phyloP scores from a whole-genome alignment of 176 grass and related monocot genomes.

The Eragrostis curvula region DNA sequence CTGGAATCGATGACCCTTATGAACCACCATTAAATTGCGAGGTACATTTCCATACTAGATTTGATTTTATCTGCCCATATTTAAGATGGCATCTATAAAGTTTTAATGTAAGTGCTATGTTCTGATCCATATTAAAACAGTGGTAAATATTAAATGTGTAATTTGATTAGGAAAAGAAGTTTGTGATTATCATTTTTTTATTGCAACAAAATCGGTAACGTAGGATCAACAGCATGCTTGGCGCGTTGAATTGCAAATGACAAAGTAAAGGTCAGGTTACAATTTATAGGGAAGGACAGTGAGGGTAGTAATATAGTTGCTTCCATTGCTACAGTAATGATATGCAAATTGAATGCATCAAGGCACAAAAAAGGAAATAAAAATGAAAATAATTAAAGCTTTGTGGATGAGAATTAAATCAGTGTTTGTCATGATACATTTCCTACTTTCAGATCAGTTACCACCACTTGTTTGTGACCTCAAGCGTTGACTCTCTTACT shows the following conservation, averaged over 20 bases:
- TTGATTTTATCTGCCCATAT: constrained; percentile 22
- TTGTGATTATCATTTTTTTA: constrained; percentile 7
- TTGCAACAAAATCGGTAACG: neutral
- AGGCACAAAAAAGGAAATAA: too few relatives aligned
- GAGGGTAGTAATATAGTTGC: neutral
- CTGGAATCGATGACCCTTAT: constrained; percentile 97
- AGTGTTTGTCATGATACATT: neutral
- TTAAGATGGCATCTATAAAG: constrained; percentile 20
- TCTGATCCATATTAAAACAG: constrained; percentile 25
- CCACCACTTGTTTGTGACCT: neutral
- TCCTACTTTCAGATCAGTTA: neutral
- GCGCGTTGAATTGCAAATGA: neutral
- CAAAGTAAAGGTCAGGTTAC: neutral
- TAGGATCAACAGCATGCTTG: constrained; percentile 3
- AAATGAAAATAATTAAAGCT: too few relatives aligned
- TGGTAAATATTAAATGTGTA: neutral
- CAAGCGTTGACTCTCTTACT: neutral
- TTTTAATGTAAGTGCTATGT: neutral
- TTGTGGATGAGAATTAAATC: neutral
- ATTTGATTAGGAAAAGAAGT: constrained; percentile 9
- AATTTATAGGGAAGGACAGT: neutral
- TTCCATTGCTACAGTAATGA: neutral
- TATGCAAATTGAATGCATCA: neutral
- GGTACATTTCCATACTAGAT: constrained; percentile 51
- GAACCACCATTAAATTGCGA: constrained; percentile 84